Evolutionary conservation across 352 stramenopile genomes (phyloP).

Genomic region (Phytophthora chlamydospora): DNA sequence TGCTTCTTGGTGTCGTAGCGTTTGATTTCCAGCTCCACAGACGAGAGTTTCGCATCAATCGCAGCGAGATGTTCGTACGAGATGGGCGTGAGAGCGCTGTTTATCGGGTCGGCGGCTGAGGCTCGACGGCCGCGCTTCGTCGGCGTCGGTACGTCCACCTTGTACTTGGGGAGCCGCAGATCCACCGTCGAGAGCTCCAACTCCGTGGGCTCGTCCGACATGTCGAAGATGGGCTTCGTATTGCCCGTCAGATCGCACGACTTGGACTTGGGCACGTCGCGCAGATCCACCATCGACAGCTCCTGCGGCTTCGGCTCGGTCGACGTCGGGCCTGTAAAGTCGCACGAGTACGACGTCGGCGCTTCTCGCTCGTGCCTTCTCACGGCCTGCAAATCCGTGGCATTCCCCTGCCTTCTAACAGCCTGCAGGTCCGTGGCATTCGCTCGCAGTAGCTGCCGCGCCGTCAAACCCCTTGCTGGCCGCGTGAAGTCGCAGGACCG

Average conservation of each 20-base stretch:
- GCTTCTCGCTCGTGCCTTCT: neutral
- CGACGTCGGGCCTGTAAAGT: slow-evolving; percentile 19
- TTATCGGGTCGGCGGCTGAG: slow-evolving; percentile 8
- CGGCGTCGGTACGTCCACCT: slow-evolving; percentile 4
- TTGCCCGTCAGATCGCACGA: slow-evolving; percentile 13
- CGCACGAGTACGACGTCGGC: slow-evolving; percentile 13
- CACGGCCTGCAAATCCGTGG: slow-evolving; percentile 12
- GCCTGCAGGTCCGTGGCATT: slow-evolving; percentile 10
- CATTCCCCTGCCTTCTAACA: slow-evolving; percentile 9
- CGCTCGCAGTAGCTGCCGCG: slow-evolving; percentile 20
- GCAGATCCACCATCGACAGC: slow-evolving; percentile 14
- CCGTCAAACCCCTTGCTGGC: slow-evolving; percentile 6
- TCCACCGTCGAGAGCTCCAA: slow-evolving; percentile 23
- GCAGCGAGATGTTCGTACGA: slow-evolving; percentile 22
- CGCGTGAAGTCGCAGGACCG: slow-evolving; percentile 4
- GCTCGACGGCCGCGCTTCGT: slow-evolving; percentile 21
- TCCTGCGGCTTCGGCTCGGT: slow-evolving; percentile 12
- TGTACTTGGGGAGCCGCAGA: slow-evolving; percentile 28
- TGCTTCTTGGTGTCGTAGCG: slow-evolving; percentile 14
- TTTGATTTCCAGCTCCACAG: slow-evolving; percentile 24
- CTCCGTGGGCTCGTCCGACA: slow-evolving; percentile 13
- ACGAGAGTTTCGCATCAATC: slow-evolving; percentile 30
- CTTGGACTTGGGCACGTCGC: slow-evolving; percentile 5
- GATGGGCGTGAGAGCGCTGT: slow-evolving; percentile 20
- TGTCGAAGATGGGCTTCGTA: slow-evolving; percentile 9